Evolutionary conservation across 305 asterid genomes (phyloP), one percentile per base, ranked within the genome.

Genomic region (Plantago coronopus): DNA sequence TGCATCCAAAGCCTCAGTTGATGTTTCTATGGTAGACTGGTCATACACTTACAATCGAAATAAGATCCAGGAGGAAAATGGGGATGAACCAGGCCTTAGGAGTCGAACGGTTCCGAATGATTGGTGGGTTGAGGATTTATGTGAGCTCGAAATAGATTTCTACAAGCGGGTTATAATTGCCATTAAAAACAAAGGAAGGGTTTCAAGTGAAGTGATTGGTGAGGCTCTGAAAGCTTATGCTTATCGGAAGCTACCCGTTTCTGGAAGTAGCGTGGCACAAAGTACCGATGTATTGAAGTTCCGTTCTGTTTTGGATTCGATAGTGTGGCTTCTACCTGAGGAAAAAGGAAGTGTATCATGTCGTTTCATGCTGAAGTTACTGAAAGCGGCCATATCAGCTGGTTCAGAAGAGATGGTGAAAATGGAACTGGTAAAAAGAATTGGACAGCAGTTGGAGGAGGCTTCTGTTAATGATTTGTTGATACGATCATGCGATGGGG

Each of bases 61-160:
- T 67, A 91, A 86, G 83, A 71, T 80, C 18, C 60, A 74, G 0
- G 97, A 84, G 64, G 98, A 91, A 63, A 86, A 72, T 13, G 89
- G 82, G 67, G 73, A 74, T n/a, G 94, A 87, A 59, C 74, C 83
- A 17, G 79, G 83, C 17, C 67, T 91, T 23, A 71, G 90, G 66
- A 80, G 55, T 69, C 77, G 96, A 55, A 48, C 19, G 49, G 86
- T 89, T 16, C 97, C 98, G 0, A 74, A 66, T 53, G 98, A 93
- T 77, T 93, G 98, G 98, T 93, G 97, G 97, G 97, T 83, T 11
- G 98, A 93, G 80, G 97, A 93, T 65, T 69, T 89, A 21, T 77
- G 74, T 15, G 97, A 93, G 62, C 95, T 89, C 13, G 97, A 93
- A 46, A 76, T 87, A 10, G 97, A 87, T 59, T 66, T 93, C 21